Conservation (phyloP, 2,329 filamentous ascomycete species). For the Elsinoe arachidis region DNA sequence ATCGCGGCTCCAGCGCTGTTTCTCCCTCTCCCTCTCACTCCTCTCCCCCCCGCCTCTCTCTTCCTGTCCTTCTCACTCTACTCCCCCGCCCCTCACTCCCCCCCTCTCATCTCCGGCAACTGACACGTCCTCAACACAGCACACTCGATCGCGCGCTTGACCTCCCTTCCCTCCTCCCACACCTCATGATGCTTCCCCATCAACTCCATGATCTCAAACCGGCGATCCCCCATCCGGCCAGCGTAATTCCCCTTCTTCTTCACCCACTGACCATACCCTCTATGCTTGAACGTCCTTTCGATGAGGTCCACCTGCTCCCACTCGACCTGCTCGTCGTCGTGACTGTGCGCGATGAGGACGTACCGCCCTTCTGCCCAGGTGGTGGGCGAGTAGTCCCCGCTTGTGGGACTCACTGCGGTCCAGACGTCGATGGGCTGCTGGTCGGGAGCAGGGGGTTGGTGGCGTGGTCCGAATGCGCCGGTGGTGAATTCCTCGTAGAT, state of each 20-base stretch:
- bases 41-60: too few species aligned
- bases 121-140: not conserved
- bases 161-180: constrained; percentile 51
- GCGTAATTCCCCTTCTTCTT: constrained; percentile 24
- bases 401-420: constrained; percentile 48
- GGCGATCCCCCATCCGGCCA: constrained; percentile 18
- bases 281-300: constrained; percentile 39
- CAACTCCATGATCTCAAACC: constrained; percentile 36
- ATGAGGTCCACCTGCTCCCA: constrained; percentile 52
- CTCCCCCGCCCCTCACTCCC: too few species aligned
- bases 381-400: constrained; percentile 33
- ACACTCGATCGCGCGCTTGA: constrained; percentile 27
- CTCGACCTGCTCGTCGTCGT: constrained; percentile 42
- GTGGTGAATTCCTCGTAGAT: constrained; percentile 52
- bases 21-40: too few species aligned
- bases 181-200: constrained; percentile 55
- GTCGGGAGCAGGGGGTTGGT: constrained; percentile 49
- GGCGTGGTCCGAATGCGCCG: constrained; percentile 11
- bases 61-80: too few species aligned
- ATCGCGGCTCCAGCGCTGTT: not conserved
- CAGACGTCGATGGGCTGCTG: constrained; percentile 36
- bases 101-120: not conserved
- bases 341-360: constrained; percentile 39
- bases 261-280: constrained; percentile 29
- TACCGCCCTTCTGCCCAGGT: constrained; percentile 32